Percentiles rank a stretch among this genome's conserved stretches.
Conservation (phyloP, 345 rosid genomes). For the Citrus glauca region DNA sequence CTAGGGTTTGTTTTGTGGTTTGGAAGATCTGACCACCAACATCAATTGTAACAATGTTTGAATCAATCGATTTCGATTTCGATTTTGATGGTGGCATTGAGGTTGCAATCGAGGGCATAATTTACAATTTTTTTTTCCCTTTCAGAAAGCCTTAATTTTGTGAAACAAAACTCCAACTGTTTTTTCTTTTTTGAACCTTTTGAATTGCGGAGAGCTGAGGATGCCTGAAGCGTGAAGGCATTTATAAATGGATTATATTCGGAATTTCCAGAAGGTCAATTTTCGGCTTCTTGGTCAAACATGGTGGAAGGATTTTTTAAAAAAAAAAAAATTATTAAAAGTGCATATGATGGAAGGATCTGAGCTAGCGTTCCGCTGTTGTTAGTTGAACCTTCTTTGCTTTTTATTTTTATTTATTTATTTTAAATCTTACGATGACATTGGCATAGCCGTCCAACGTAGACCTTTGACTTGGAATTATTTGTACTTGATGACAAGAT, state of each 20-base stretch:
- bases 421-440: no score
- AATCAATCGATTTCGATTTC: constrained; percentile 5
- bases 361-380: no score
- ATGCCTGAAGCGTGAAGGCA: no score
- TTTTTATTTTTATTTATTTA: no score
- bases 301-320: not conserved
- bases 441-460: constrained; percentile 8
- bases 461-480: constrained; percentile 1
- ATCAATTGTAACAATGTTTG: constrained; percentile 49
- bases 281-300: not conserved
- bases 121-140: no score
- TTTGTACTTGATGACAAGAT: no score
- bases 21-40: constrained; percentile 86
- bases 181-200: not conserved
- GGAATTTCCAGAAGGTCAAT: not conserved
- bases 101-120: constrained; percentile 24
- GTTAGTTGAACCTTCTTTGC: no score
- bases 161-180: no score
- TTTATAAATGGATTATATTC: not conserved
- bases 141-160: not conserved
- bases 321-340: no score
- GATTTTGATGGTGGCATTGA: not conserved
- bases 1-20: constrained; percentile 70
- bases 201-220: not conserved
- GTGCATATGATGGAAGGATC: no score